phyloP scores from a whole-genome alignment of 208 protist species.

The Leishmania tropica region DNA sequence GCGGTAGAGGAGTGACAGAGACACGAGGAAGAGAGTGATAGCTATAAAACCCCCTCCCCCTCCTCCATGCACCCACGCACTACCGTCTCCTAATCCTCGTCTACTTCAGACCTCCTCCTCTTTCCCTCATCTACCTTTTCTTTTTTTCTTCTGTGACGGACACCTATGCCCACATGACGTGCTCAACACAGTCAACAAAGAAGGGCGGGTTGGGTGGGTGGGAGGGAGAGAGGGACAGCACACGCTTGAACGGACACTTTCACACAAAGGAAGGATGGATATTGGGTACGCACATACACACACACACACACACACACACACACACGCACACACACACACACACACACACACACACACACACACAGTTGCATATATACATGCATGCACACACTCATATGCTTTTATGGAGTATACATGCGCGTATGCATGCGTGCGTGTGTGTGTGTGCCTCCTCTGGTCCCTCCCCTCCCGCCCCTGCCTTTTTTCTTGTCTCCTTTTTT shows the following conservation, averaged over 20 bases:
- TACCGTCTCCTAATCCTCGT: too few relatives aligned
- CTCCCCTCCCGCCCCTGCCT: neutral
- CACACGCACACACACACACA: too few relatives aligned
- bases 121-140: too few relatives aligned
- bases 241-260: neutral
- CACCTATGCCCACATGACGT: too few relatives aligned
- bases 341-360: neutral
- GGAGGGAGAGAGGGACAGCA: neutral
- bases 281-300: neutral
- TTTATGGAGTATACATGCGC: neutral
- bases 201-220: neutral
- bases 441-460: neutral
- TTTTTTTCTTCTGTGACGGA: too few relatives aligned
- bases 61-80: too few relatives aligned
- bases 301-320: too few relatives aligned
- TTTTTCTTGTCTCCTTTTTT: neutral
- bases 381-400: neutral
- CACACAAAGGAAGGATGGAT: neutral
- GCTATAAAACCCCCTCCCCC: too few relatives aligned
- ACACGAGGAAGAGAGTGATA: too few relatives aligned
- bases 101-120: too few relatives aligned
- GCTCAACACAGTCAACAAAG: too few relatives aligned
- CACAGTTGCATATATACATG: neutral
- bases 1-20: too few relatives aligned
- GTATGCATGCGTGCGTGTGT: neutral